Percentiles rank a stretch among this genome's conserved stretches.
Conservation (phyloP, 2,329 filamentous ascomycete species). For the Aspergillus sp. region DNA sequence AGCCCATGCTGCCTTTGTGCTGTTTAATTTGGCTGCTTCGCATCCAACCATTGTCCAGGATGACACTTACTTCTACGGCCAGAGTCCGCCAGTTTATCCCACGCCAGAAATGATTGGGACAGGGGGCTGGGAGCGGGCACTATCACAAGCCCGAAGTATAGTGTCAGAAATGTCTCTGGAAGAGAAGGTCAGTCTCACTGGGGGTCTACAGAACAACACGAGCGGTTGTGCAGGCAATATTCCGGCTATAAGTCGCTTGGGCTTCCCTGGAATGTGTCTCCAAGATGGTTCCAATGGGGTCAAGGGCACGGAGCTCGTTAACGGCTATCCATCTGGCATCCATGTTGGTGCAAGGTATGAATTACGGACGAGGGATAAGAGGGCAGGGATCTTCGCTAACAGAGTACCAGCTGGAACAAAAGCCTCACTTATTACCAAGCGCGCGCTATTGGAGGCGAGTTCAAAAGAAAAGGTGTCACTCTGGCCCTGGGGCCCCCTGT, state of each 20-base stretch:
- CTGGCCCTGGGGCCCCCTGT: conserved; percentile 62
- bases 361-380: too few species aligned
- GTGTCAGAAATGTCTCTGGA: conserved; percentile 63
- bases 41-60: background rate
- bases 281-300: conserved; percentile 70
- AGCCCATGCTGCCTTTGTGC: background rate
- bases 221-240: conserved; percentile 69
- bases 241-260: conserved; percentile 65
- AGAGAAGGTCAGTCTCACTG: conserved; percentile 74
- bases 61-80: background rate
- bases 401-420: conserved; percentile 57
- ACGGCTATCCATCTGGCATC: conserved; percentile 75
- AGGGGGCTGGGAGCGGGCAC: background rate
- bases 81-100: background rate
- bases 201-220: conserved; percentile 68
- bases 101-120: background rate
- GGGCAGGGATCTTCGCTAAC: too few species aligned
- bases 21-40: background rate
- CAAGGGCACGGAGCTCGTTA: conserved; percentile 68
- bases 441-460: conserved; percentile 65
- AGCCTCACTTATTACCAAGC: conserved; percentile 64
- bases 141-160: background rate
- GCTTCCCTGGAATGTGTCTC: conserved; percentile 67
- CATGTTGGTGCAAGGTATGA: conserved; percentile 70
- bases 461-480: conserved; percentile 68